A percentile compares a stretch with the other conserved stretches of the same genome.
Conservation (phyloP, 345 rosid genomes). For the Ceriops zippeliana region DNA sequence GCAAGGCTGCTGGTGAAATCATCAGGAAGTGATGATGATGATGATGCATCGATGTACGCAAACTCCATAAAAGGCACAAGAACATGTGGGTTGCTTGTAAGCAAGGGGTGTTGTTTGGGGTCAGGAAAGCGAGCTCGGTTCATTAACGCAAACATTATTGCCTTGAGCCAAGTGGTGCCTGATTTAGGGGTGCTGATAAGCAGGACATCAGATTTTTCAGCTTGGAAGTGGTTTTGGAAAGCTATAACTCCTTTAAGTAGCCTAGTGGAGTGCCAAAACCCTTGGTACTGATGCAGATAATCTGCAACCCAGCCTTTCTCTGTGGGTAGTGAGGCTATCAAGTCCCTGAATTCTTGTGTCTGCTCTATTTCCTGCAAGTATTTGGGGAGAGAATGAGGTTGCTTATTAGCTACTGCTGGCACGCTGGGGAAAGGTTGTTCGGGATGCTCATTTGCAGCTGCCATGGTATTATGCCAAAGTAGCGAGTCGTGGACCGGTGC, state of each 20-base stretch:
- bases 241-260: conserved; percentile 36
- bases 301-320: conserved; percentile 36
- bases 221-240: conserved; percentile 44
- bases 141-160: conserved; percentile 41
- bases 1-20: conserved; percentile 14
- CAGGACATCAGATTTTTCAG: conserved; percentile 38
- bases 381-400: conserved; percentile 10
- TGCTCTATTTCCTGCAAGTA: conserved; percentile 36
- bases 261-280: conserved; percentile 43
- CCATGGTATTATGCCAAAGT: neutral
- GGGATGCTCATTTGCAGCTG: neutral
- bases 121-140: conserved; percentile 26
- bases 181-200: conserved; percentile 57
- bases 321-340: conserved; percentile 38
- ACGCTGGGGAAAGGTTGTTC: neutral
- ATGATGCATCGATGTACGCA: conserved; percentile 6
- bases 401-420: neutral
- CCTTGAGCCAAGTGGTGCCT: conserved; percentile 66
- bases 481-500: too few species aligned
- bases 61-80: conserved; percentile 55
- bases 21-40: conserved; percentile 18
- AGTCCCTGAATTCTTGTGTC: conserved; percentile 32
- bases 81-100: conserved; percentile 46
- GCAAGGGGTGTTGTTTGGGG: conserved; percentile 40
- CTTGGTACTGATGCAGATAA: conserved; percentile 42